Evolutionary conservation across 2,329 filamentous ascomycete genomes (phyloP).

Genomic region (Fusarium oligoseptatum): DNA sequence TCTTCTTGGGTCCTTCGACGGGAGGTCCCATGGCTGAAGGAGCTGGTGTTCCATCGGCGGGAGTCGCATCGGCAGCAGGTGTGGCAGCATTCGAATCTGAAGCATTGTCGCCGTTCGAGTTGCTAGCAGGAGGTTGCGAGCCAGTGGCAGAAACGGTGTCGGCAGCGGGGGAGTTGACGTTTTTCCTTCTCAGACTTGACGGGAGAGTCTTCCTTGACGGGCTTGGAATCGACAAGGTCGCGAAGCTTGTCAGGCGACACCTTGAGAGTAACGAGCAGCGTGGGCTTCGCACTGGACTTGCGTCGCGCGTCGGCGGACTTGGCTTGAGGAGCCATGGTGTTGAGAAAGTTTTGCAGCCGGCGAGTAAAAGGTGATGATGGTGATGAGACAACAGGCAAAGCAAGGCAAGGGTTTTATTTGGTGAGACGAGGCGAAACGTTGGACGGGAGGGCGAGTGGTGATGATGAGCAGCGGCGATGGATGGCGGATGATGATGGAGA

Average conservation of each 20-base stretch:
- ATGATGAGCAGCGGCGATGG: conserved; percentile 23
- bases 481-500: conserved; percentile 12
- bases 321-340: conserved; percentile 52
- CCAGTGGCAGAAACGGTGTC: conserved; percentile 54
- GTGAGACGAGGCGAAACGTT: conserved; percentile 12
- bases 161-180: conserved; percentile 60
- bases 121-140: conserved; percentile 48
- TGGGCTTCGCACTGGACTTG: conserved; percentile 54
- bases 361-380: conserved; percentile 24
- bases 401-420: conserved; percentile 12
- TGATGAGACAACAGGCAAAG: conserved; percentile 16
- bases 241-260: conserved; percentile 65
- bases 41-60: conserved; percentile 63
- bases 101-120: conserved; percentile 67
- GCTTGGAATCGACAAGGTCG: conserved; percentile 61
- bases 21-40: conserved; percentile 72
- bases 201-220: conserved; percentile 60
- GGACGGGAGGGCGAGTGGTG: conserved; percentile 7
- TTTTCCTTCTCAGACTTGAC: conserved; percentile 52
- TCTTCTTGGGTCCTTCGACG: conserved; percentile 76
- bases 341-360: conserved; percentile 22
- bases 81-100: conserved; percentile 72
- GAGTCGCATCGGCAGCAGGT: conserved; percentile 66
- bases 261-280: conserved; percentile 65
- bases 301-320: conserved; percentile 54